phyloP scores from a whole-genome alignment of 2,329 filamentous ascomycete species.

The Lasiodiplodia citricola region DNA sequence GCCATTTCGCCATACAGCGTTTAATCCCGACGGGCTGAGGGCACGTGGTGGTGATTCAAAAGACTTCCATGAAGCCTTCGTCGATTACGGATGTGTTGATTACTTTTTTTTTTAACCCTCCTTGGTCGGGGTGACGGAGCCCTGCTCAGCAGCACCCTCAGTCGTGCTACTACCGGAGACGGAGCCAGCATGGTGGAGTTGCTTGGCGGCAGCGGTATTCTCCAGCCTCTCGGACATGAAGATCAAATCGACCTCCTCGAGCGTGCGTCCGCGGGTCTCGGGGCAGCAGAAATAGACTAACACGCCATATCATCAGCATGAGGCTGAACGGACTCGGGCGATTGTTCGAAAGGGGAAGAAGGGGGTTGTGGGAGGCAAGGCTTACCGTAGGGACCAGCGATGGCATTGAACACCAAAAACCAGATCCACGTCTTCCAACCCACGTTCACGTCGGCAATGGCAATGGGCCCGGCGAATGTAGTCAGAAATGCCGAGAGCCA shows the following conservation, averaged over 20 bases:
- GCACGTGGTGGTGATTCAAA: background rate
- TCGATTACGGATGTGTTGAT: background rate
- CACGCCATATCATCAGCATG: background rate
- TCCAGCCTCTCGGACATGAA: conserved; percentile 25
- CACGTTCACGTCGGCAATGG: conserved; percentile 33
- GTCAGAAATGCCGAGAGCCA: conserved; percentile 45
- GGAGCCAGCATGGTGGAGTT: conserved; percentile 19
- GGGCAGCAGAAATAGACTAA: conserved; percentile 36
- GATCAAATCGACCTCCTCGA: conserved; percentile 36
- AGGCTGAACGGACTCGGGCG: background rate
- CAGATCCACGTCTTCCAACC: conserved; percentile 44
- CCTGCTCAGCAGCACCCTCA: background rate
- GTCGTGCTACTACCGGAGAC: background rate
- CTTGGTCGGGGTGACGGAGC: background rate
- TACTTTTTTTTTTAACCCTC: conserved; percentile 1
- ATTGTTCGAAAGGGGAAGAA: background rate
- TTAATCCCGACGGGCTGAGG: no score
- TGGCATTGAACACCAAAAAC: conserved; percentile 41
- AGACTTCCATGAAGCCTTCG: background rate
- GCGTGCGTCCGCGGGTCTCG: conserved; percentile 36
- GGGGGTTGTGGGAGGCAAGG: no score
- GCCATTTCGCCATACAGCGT: background rate
- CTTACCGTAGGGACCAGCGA: conserved; percentile 39
- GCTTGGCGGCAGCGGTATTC: conserved; percentile 20
- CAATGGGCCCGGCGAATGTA: conserved; percentile 44